Conservation (phyloP, 78 protist species). For the Dictyostelium brefeldianum region DNA sequence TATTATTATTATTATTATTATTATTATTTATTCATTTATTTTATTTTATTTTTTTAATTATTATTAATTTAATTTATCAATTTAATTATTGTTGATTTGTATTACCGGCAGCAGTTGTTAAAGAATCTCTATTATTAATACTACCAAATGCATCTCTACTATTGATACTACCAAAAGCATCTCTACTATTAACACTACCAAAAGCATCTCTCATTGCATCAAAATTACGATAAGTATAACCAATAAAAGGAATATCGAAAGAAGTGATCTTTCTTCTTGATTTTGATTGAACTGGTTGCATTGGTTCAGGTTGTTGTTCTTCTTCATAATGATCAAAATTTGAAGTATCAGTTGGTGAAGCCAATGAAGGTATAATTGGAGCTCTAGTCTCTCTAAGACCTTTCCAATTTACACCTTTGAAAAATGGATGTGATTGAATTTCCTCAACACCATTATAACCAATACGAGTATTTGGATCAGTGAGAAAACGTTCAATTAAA, state of each 20-base stretch:
- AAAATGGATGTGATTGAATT: slow-evolving; percentile 92
- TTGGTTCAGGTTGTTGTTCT: slow-evolving; percentile 57
- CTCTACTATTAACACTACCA: slow-evolving; percentile 44
- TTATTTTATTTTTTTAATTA: background rate
- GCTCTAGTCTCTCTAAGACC: slow-evolving; percentile 55
- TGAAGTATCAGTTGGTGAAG: slow-evolving; percentile 59
- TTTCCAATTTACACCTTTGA: slow-evolving; percentile 88
- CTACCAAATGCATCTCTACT: slow-evolving; percentile 41
- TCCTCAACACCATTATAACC: slow-evolving; percentile 85
- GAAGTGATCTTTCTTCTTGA: slow-evolving; percentile 83
- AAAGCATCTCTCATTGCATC: slow-evolving; percentile 62
- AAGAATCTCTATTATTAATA: slow-evolving; percentile 19
- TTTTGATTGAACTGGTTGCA: slow-evolving; percentile 62
- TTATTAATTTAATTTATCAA: background rate
- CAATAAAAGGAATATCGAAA: slow-evolving; percentile 83
- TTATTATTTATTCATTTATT: background rate
- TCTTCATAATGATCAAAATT: slow-evolving; percentile 84
- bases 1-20: background rate
- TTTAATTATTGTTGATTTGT: background rate
- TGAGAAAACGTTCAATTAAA: slow-evolving; percentile 81
- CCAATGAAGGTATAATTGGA: slow-evolving; percentile 77
- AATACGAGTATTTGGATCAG: slow-evolving; percentile 80
- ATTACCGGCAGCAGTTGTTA: background rate
- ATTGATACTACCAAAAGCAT: slow-evolving; percentile 17
- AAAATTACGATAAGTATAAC: slow-evolving; percentile 81